Percentiles rank a stretch among this genome's conserved stretches.
These are phyloP conservation scores for Acanthamoeba divionensis DNA, from an alignment of 208 protist species.

Conservation along the genomic window DNA sequence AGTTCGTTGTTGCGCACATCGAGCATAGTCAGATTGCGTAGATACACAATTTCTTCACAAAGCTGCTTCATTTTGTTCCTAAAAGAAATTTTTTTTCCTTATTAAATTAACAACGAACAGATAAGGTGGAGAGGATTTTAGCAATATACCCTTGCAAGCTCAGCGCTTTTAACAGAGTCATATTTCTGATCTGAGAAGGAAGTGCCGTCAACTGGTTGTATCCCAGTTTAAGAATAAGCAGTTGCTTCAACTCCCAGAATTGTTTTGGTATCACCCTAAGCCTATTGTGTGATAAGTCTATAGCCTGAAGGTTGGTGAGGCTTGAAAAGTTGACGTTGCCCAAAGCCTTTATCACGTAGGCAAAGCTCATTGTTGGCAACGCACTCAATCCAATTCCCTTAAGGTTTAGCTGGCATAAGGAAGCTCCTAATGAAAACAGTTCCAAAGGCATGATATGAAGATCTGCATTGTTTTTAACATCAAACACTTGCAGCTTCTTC, in stretches of 20 bases:
- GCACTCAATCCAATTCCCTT: neutral
- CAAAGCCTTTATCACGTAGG: slow-evolving; percentile 15
- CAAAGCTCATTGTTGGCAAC: slow-evolving; percentile 10
- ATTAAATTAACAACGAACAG: neutral
- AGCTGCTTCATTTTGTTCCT: slow-evolving; percentile 11
- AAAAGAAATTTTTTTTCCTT: neutral
- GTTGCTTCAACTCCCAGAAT: neutral
- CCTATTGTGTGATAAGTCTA: neutral
- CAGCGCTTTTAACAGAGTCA: neutral
- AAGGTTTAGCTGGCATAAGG: neutral
- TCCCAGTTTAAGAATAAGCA: slow-evolving; percentile 35
- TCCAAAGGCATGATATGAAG: neutral
- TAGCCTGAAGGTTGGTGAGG: neutral
- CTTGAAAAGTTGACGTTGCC: slow-evolving; percentile 4
- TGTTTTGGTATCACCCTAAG: no score
- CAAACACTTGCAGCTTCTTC: neutral
- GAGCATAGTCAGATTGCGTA: neutral
- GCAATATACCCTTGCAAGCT: neutral
- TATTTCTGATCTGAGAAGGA: neutral
- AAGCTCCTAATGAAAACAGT: neutral
- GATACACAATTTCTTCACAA: slow-evolving; percentile 7
- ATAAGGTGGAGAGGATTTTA: neutral
- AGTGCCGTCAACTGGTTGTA: neutral
- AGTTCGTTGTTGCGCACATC: slow-evolving; percentile 11
- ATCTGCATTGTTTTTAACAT: neutral